These are phyloP conservation scores for Penicillium chermesinum DNA, from an alignment of 495 filamentous ascomycete genomes.

Conservation along the genomic window DNA sequence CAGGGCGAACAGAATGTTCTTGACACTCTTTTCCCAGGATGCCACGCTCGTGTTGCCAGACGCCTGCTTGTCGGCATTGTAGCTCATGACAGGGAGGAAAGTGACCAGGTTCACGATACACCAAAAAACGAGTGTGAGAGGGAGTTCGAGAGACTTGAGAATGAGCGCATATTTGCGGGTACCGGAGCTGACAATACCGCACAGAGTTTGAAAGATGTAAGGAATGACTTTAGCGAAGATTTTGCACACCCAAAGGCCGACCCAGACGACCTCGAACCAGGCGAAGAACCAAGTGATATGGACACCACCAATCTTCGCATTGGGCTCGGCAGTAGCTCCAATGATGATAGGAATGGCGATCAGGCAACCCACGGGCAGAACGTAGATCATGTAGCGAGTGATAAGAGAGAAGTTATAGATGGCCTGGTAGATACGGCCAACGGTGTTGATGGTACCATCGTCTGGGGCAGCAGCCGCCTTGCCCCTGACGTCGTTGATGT, in stretches of 20 bases:
- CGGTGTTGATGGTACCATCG: conserved; percentile 63
- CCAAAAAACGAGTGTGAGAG: conserved; percentile 86
- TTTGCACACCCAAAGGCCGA: conserved; percentile 83
- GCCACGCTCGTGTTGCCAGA: conserved; percentile 27
- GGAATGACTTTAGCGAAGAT: conserved; percentile 75
- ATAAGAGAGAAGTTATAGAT: conserved; percentile 80
- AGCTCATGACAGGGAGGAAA: conserved; percentile 63
- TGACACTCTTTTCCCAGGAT: conserved; percentile 57
- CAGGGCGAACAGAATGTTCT: conserved; percentile 67
- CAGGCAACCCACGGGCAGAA: conserved; percentile 67
- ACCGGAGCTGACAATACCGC: conserved; percentile 84
- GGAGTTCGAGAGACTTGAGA: conserved; percentile 72
- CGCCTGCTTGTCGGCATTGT: conserved; percentile 31
- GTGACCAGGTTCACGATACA: conserved; percentile 70
- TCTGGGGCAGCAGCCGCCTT: conserved; percentile 44
- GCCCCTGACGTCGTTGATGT: conserved; percentile 43
- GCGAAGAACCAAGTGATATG: conserved; percentile 73
- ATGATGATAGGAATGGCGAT: conserved; percentile 81
- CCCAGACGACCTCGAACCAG: conserved; percentile 91
- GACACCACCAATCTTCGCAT: conserved; percentile 58
- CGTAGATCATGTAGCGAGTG: conserved; percentile 85
- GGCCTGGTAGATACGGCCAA: conserved; percentile 85
- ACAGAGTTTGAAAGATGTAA: conserved; percentile 75
- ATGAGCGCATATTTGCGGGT: conserved; percentile 90
- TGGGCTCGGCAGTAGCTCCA: conserved; percentile 49